Base-by-base conservation (phyloP, 192 early-diverging fungal species). In the Rhizoclosmatium globosum region DNA sequence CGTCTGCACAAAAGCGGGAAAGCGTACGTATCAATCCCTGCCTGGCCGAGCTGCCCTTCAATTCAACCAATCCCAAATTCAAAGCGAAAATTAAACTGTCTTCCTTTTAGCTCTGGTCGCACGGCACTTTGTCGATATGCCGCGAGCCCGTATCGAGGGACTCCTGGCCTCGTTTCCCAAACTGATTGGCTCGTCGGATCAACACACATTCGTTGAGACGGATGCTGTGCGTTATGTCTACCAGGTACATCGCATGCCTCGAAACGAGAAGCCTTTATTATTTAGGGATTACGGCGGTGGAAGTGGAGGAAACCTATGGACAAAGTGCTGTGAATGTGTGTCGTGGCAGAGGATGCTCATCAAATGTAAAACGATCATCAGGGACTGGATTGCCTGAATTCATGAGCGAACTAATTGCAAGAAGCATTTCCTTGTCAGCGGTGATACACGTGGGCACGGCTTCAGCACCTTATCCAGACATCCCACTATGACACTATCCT, bases 221-320 rank as follows among this genome's bases (percentile, higher is more conserved):
- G 98, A 99, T 39, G 87, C 94, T 69, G 94, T 99, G 42, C 94
- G 98, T 62, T 99, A 96, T 85, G 95, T 99, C 53, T 99, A 99
- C 87, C 98, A 89, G 82, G 87, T 88, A 79, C 19, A 61, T 13
- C 46, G 44, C 41, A 19, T 31, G 31, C 31, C 71, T 15, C 64
- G n/a, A 44, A 23, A 38, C 45, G 6, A 31, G 19, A 9, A 6
- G 6, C 58, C 6, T n/a, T 74, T 31, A 38, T 61, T 19, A 78
- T 11, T 31, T 31, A 31, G 0, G 31, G 31, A 31, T 31, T 31
- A 31, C 31, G 31, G 31, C 31, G 31, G 31, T 0, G 31, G 31
- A 31, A 31, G 31, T 31, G 31, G 31, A 31, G 31, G 31, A 31
- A 31, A 31, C 31, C 31, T 31, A 31, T 31, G 31, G 31, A 31